Base-by-base conservation (phyloP, 139 green algal species). In the Coccomyxa sp. region DNA sequence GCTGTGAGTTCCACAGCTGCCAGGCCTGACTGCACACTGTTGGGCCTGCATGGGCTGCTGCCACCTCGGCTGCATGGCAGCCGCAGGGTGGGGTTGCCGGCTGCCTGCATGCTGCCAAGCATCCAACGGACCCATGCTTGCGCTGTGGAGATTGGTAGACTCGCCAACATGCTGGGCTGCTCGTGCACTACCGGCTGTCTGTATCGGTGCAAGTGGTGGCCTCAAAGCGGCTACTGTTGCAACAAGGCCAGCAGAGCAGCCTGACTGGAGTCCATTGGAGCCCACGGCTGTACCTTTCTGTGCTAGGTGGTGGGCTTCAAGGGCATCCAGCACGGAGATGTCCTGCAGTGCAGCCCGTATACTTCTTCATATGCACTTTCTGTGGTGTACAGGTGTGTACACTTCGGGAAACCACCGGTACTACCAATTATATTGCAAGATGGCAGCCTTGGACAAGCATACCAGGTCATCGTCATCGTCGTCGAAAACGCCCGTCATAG, bases 321-420 rank as follows among this genome's bases (percentile, higher is more conserved):
- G 9, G 22, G 70, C 80, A 55, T 84, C 75, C 5, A 84, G n/a
- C 18, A 39, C 64, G 31, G 75, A 75, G 35, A 84, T 75, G 75
- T 84, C 80, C 80, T 84, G 80, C 74, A 29, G 12, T 22, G 64
- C 64, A 36, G 24, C n/a, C n/a, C n/a, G n/a, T n/a, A n/a, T n/a
- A n/a, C n/a, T n/a, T n/a, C n/a, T n/a, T n/a, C n/a, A n/a, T 58
- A 12, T 58, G 14, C 44, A 16, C 14, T 58, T 16, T 29, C 44
- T 58, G 14, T 16, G 16, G 44, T 58, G 44, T 58, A 58, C 16
- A 12, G 16, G 44, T 58, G 44, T 12, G 12, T 12, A 29, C 14
- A 58, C 12, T 58, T 29, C 16, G 16, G 44, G 14, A 58, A 58
- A 58, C 14, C 44, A 58, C 44, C 44, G 44, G n/a, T n/a, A n/a